A percentile compares a stretch with the other conserved stretches of the same genome.
Conservation (phyloP, 2,329 filamentous ascomycete genomes). For the Lasiodiplodia theobromae region DNA sequence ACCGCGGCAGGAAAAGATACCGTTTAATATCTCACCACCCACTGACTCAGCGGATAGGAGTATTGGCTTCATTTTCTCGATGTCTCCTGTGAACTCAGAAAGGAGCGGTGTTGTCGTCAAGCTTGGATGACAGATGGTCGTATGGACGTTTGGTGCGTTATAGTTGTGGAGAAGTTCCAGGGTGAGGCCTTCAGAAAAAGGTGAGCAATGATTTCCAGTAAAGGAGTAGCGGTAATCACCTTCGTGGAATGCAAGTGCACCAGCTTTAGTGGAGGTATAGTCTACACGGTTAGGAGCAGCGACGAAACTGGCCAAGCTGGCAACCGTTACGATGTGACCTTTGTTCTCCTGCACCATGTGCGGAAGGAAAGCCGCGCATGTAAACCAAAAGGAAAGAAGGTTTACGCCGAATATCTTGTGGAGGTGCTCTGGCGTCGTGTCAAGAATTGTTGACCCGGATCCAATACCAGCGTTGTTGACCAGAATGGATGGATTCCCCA, state of each 20-base stretch:
- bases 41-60: constrained; percentile 50
- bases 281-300: constrained; percentile 58
- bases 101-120: constrained; percentile 53
- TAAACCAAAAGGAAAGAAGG: constrained; percentile 44
- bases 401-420: constrained; percentile 47
- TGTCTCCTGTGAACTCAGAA: constrained; percentile 37
- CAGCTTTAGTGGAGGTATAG: constrained; percentile 61
- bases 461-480: constrained; percentile 48
- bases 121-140: constrained; percentile 52
- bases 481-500: constrained; percentile 43
- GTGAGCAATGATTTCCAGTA: not conserved
- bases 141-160: constrained; percentile 50
- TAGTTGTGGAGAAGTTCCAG: constrained; percentile 50
- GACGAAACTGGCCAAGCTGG: constrained; percentile 60
- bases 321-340: constrained; percentile 63
- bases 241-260: constrained; percentile 62
- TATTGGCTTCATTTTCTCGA: constrained; percentile 37
- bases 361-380: constrained; percentile 44
- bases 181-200: constrained; percentile 38
- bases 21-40: constrained; percentile 50
- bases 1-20: constrained; percentile 50
- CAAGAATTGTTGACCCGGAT: constrained; percentile 41
- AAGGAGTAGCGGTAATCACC: constrained; percentile 34
- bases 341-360: constrained; percentile 46
- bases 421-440: constrained; percentile 40